Evolutionary conservation across 2,329 filamentous ascomycete genomes (phyloP).

Genomic region (Pyricularia pennisetigena): DNA sequence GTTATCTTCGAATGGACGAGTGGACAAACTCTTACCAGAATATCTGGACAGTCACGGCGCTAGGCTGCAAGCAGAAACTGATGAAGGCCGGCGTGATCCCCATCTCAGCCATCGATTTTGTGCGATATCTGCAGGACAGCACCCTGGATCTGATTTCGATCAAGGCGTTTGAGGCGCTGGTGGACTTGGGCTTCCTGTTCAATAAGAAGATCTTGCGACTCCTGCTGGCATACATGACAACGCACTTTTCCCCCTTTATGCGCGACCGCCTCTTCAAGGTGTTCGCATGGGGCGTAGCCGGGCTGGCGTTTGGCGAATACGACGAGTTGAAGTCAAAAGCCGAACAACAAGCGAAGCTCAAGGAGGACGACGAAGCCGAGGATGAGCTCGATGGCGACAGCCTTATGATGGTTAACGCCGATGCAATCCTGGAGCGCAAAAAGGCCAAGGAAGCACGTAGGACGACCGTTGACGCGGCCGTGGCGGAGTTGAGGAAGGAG

Average conservation of each 20-base stretch:
- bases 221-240: constrained; percentile 47
- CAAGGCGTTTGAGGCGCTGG: constrained; percentile 54
- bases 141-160: constrained; percentile 54
- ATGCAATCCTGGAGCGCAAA: constrained; percentile 29
- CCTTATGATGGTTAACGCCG: constrained; percentile 37
- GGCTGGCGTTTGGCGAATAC: constrained; percentile 54
- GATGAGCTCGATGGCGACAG: constrained; percentile 22
- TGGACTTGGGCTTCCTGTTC: constrained; percentile 52
- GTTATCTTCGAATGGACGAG: constrained; percentile 57
- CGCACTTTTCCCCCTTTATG: constrained; percentile 54
- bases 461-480: constrained; percentile 34
- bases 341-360: constrained; percentile 14
- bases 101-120: constrained; percentile 42
- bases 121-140: constrained; percentile 55
- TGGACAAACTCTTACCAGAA: constrained; percentile 61
- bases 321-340: constrained; percentile 35
- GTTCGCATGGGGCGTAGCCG: constrained; percentile 49
- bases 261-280: constrained; percentile 49
- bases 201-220: constrained; percentile 45
- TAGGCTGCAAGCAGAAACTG: constrained; percentile 50
- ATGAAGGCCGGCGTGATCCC: constrained; percentile 57
- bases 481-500: constrained; percentile 38
- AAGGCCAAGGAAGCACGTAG: constrained; percentile 35
- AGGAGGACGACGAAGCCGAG: constrained; percentile 8
- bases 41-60: constrained; percentile 51